These are phyloP conservation scores for Tanacetum coccineum DNA, from an alignment of 129 eudicot species.

Conservation along the genomic window DNA sequence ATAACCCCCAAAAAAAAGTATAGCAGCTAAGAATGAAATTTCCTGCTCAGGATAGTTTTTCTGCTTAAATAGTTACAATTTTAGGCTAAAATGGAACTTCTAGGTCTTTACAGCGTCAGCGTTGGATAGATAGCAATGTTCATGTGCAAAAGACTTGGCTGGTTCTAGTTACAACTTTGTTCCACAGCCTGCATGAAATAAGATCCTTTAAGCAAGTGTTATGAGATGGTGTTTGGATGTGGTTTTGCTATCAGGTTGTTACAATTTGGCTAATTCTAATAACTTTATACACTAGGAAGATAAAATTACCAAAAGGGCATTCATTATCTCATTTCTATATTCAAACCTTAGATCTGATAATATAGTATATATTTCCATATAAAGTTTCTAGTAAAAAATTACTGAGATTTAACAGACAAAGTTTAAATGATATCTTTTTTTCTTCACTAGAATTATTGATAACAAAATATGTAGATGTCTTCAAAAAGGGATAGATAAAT, in stretches of 20 bases:
- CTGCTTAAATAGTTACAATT: not conserved
- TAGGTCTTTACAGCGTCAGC: not conserved
- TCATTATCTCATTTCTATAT: too few relatives aligned
- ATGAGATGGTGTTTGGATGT: not conserved
- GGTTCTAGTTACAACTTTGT: conserved; percentile 33
- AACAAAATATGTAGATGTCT: too few relatives aligned
- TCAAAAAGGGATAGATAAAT: too few relatives aligned
- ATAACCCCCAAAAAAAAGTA: not conserved
- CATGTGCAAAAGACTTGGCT: conserved; percentile 14
- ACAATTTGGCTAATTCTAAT: not conserved
- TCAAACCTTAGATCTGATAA: too few relatives aligned
- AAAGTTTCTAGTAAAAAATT: too few relatives aligned
- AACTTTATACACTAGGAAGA: too few relatives aligned
- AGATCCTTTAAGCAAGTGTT: not conserved
- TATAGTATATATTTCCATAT: too few relatives aligned
- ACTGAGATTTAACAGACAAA: too few relatives aligned
- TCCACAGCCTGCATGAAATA: conserved; percentile 43
- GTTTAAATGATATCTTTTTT: too few relatives aligned
- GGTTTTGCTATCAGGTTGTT: not conserved
- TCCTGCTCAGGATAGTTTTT: not conserved
- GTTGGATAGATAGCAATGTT: conserved; percentile 10
- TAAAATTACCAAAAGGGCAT: too few relatives aligned
- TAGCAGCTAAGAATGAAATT: not conserved
- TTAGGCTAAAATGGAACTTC: not conserved
- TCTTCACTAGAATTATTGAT: too few relatives aligned